Evolutionary conservation across 2,329 filamentous ascomycete species (phyloP), one percentile per base, ranked within the genome.

Genomic region (Fusarium sp.): DNA sequence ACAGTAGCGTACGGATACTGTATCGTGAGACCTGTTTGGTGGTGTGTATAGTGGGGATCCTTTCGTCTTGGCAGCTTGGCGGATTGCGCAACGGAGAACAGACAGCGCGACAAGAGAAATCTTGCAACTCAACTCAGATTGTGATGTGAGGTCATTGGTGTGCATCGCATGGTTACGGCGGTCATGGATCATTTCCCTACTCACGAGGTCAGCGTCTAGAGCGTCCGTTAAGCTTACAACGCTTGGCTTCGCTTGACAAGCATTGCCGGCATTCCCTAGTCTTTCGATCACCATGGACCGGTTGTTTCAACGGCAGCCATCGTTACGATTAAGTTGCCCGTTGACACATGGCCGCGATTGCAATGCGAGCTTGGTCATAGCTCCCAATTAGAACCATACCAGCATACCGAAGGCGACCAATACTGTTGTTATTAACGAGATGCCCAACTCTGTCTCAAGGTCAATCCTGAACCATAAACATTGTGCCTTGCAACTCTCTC

Each of bases 71-170:
- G 71, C 72, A 48, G 37, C 57, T 63, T 71, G 64, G 61, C 67
- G 41, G 24, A 24, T 35, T 50, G 50, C 39, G 53, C 60, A 63
- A 35, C 28, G 56, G 52, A 41, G 31, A 48, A 39, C 48, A 54
- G 33, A 46, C 33, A 58, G 21, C 43, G 42, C 42, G 59, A 57
- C 41, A 64, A 53, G 50, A 66, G 49, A 65, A 60, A 59, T 56
- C 60, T 63, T 59, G 62, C 63, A 43, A 38, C 35, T 43, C 49
- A 29, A 55, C 35, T 46, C 21, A 28, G 20, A 41, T 59, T 69
- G 63, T 69, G 70, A 74, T 60, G 70, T 73, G 72, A 74, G 70
- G 70, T 74, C 72, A 74, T 74, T 68, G 54, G 62, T 49, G 57
- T 66, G 42, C 52, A 71, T 73, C 43, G 49, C 33, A 65, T 62